A percentile compares a stretch with the other conserved stretches of the same genome.
phyloP scores from a whole-genome alignment of 768 basidiomycete genomes.

The Hericium erinaceus region DNA sequence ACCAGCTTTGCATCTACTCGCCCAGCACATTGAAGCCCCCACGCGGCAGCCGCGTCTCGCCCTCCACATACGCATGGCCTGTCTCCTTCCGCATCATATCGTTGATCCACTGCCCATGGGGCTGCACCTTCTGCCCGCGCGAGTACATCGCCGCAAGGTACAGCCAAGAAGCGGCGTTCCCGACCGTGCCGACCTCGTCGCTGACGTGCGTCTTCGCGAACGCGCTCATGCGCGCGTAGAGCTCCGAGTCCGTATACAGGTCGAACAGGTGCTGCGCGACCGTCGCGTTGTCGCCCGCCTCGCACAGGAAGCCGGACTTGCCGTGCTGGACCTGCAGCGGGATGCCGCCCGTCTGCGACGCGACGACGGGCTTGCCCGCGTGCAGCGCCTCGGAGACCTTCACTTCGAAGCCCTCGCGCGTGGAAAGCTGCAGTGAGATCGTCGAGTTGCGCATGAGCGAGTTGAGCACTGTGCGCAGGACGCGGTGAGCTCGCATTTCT shows the following conservation, averaged over 20 bases:
- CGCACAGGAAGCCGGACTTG: slow-evolving; percentile 79
- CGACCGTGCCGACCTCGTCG: slow-evolving; percentile 79
- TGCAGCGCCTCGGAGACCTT: slow-evolving; percentile 95
- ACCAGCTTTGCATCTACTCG: neutral
- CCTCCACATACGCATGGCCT: slow-evolving; percentile 53
- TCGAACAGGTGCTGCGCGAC: slow-evolving; percentile 74
- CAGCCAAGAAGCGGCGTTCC: slow-evolving; percentile 60
- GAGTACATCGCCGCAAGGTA: slow-evolving; percentile 73
- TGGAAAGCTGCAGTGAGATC: slow-evolving; percentile 85
- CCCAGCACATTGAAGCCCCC: slow-evolving; percentile 9
- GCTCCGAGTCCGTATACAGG: slow-evolving; percentile 63
- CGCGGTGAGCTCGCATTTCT: neutral
- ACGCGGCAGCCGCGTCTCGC: slow-evolving; percentile 68
- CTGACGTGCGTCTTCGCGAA: slow-evolving; percentile 68
- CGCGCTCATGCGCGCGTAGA: slow-evolving; percentile 34
- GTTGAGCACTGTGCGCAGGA: slow-evolving; percentile 55
- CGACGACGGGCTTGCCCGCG: slow-evolving; percentile 80
- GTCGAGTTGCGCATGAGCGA: slow-evolving; percentile 83
- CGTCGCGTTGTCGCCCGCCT: slow-evolving; percentile 61
- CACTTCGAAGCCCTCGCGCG: slow-evolving; percentile 94
- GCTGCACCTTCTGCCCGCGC: slow-evolving; percentile 69
- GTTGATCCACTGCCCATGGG: slow-evolving; percentile 79
- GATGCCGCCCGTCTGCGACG: slow-evolving; percentile 82
- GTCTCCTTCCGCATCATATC: slow-evolving; percentile 73
- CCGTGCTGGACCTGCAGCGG: slow-evolving; percentile 87